Percentiles rank a stretch among this genome's conserved stretches.
These are phyloP conservation scores for Xylaria scruposa DNA, from an alignment of 495 filamentous ascomycete species.

Conservation along the genomic window DNA sequence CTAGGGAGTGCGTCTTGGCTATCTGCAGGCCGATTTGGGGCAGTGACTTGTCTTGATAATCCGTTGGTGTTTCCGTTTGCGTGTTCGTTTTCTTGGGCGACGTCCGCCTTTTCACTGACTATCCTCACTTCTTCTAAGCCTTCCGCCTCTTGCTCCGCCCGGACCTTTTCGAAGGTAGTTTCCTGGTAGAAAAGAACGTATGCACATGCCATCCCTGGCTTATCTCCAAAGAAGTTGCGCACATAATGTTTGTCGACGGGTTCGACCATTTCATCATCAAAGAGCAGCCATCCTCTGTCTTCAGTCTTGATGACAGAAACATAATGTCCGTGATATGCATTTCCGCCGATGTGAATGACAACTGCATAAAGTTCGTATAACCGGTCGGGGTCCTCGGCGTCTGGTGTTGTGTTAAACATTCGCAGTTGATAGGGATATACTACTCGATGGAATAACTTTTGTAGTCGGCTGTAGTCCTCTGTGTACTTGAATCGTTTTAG, in stretches of 20 bases:
- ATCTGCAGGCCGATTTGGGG: conserved; percentile 50
- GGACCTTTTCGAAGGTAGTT: conserved; percentile 87
- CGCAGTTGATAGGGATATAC: conserved; percentile 96
- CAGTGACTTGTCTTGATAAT: conserved; percentile 49
- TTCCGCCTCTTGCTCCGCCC: conserved; percentile 82
- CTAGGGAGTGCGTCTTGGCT: conserved; percentile 59
- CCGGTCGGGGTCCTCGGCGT: conserved; percentile 92
- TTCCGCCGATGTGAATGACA: conserved; percentile 98
- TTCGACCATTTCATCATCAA: conserved; percentile 98
- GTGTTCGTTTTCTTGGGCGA: conserved; percentile 53
- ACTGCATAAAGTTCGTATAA: conserved; percentile 97
- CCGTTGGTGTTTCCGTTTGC: conserved; percentile 46
- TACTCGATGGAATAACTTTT: conserved; percentile 96
- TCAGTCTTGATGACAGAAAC: conserved; percentile 97
- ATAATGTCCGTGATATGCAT: conserved; percentile 97
- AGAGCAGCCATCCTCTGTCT: conserved; percentile 92
- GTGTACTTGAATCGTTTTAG: conserved; percentile 98
- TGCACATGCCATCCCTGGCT: conserved; percentile 87
- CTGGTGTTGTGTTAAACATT: conserved; percentile 97
- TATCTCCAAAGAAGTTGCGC: conserved; percentile 96
- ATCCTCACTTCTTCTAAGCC: conserved; percentile 68
- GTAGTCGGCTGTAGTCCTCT: conserved; percentile 88
- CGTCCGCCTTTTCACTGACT: conserved; percentile 61
- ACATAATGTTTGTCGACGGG: conserved; percentile 97
- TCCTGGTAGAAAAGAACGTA: conserved; percentile 99